phyloP scores from a whole-genome alignment of 768 basidiomycete species.

The Hortiboletus campestris region DNA sequence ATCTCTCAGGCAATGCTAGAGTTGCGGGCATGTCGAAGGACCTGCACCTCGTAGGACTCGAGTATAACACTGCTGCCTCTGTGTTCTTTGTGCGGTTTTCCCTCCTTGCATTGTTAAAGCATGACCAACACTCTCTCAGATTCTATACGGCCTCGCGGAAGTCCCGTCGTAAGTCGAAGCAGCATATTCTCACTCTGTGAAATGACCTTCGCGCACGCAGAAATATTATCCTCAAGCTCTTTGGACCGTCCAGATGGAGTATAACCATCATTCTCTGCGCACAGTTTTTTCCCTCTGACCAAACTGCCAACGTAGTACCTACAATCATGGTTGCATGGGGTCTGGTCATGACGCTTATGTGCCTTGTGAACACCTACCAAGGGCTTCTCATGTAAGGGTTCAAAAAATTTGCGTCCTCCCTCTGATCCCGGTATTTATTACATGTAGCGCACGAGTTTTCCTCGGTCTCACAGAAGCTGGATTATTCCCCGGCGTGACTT shows the following conservation, averaged over 20 bases:
- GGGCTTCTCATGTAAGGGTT: conserved; percentile 31
- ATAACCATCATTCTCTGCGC: not conserved
- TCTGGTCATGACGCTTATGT: conserved; percentile 39
- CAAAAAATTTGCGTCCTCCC: not conserved
- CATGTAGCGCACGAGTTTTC: conserved; percentile 37
- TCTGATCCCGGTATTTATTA: not conserved
- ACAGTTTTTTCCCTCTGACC: conserved; percentile 6
- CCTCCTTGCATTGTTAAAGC: not conserved
- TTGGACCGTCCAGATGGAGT: conserved; percentile 38
- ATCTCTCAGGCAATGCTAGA: conserved; percentile 37
- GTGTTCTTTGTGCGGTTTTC: conserved; percentile 35
- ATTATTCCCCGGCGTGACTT: conserved; percentile 40
- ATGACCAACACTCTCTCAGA: conserved; percentile 13
- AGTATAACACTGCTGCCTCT: conserved; percentile 38
- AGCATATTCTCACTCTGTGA: not conserved
- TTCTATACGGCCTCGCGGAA: conserved; percentile 39
- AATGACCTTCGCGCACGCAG: conserved; percentile 24
- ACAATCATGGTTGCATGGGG: conserved; percentile 41
- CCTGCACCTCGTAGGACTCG: conserved; percentile 33
- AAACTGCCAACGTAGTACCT: conserved; percentile 33
- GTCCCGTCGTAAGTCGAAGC: conserved; percentile 35
- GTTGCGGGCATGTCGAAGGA: conserved; percentile 46
- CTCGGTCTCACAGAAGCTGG: conserved; percentile 51
- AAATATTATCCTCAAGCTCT: conserved; percentile 38
- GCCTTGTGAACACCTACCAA: conserved; percentile 34